Conservation (phyloP, 305 asterid species). For the Fraxinus velutina region DNA sequence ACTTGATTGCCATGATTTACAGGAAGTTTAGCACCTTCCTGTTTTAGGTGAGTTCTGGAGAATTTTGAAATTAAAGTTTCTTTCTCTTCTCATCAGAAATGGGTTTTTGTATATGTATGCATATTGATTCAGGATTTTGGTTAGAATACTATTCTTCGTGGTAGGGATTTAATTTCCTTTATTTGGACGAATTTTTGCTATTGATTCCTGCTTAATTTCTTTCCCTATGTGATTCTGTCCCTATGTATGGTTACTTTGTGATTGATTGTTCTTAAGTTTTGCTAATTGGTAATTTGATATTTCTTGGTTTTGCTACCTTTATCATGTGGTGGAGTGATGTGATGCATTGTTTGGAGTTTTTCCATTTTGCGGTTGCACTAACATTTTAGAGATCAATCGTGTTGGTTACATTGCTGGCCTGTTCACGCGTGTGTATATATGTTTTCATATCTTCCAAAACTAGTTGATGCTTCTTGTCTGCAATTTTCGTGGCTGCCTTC, state of each 20-base stretch:
- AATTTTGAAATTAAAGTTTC: conserved; percentile 13
- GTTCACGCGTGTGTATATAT: conserved; percentile 30
- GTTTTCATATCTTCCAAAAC: conserved; percentile 36
- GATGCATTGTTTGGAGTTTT: conserved; percentile 37
- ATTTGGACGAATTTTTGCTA: conserved; percentile 16
- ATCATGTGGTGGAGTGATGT: conserved; percentile 25
- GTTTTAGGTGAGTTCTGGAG: conserved; percentile 29
- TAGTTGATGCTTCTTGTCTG: conserved; percentile 51
- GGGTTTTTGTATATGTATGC: not conserved
- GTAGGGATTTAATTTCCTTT: conserved; percentile 9
- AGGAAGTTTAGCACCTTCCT: conserved; percentile 11
- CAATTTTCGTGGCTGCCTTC: conserved; percentile 34
- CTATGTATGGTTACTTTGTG: not conserved
- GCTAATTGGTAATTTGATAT: conserved; percentile 14
- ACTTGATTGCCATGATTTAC: conserved; percentile 28
- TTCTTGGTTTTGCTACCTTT: conserved; percentile 18
- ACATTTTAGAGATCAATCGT: conserved; percentile 38
- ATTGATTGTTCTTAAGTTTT: not conserved
- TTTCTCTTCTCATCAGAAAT: not conserved
- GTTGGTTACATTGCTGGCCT: conserved; percentile 49
- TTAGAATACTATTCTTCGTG: not conserved
- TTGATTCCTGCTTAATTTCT: conserved; percentile 21
- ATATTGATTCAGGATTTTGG: conserved; percentile 15
- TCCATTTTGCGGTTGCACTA: conserved; percentile 19
- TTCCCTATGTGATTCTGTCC: not conserved